These are phyloP conservation scores for Claviceps maximensis DNA, from an alignment of 2,329 filamentous ascomycete species.

Conservation along the genomic window DNA sequence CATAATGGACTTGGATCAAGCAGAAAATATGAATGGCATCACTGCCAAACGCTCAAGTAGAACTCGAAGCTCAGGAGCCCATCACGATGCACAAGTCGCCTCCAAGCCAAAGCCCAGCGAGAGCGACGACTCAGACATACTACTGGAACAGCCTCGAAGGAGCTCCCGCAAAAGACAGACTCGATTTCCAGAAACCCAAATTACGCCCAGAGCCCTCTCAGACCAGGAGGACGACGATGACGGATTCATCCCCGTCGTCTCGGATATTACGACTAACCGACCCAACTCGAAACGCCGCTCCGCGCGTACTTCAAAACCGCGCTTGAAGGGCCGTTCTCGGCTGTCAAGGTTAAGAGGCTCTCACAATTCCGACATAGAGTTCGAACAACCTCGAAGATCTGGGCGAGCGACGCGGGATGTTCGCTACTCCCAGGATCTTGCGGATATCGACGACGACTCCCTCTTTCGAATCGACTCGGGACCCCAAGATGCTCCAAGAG, in stretches of 20 bases:
- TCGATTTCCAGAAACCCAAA: not conserved
- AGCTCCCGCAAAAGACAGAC: constrained; percentile 3
- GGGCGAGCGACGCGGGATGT: constrained; percentile 30
- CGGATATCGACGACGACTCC: constrained; percentile 45
- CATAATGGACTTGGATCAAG: constrained; percentile 14
- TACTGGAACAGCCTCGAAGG: constrained; percentile 7
- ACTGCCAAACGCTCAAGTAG: not conserved
- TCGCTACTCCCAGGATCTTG: constrained; percentile 35
- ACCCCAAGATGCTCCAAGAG: constrained; percentile 33
- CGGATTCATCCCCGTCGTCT: constrained; percentile 21
- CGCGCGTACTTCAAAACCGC: constrained; percentile 11
- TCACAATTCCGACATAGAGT: constrained; percentile 35
- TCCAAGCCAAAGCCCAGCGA: constrained; percentile 4
- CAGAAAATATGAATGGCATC: constrained; percentile 12
- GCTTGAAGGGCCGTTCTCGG: constrained; percentile 7
- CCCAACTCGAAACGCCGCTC: constrained; percentile 10
- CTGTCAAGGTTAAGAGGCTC: constrained; percentile 13
- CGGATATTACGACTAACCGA: constrained; percentile 19
- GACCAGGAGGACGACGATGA: constrained; percentile 22
- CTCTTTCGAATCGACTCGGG: constrained; percentile 37
- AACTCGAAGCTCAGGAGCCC: not conserved
- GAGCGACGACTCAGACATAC: constrained; percentile 1
- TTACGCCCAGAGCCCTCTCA: not conserved
- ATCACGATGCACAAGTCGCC: not conserved
- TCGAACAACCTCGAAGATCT: constrained; percentile 38